Conservation (phyloP, 495 filamentous ascomycete species). For the Platismatia glauca region DNA sequence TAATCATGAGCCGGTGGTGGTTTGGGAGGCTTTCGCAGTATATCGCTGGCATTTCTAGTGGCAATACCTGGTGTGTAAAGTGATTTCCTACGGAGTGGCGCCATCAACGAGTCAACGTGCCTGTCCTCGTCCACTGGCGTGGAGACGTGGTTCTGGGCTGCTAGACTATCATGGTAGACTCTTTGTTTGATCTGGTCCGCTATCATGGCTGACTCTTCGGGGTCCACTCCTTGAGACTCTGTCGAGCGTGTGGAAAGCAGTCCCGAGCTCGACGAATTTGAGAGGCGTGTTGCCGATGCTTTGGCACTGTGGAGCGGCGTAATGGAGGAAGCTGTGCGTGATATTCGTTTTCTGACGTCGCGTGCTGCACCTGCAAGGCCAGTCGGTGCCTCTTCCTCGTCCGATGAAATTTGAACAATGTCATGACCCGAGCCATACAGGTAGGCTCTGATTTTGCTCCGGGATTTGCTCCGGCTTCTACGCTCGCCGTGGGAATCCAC, state of each 20-base stretch:
- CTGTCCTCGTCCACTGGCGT: conserved; percentile 24
- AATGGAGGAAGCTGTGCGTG: conserved; percentile 17
- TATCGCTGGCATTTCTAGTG: conserved; percentile 35
- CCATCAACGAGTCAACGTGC: conserved; percentile 27
- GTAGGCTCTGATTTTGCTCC: conserved; percentile 23
- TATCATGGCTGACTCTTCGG: conserved; percentile 18
- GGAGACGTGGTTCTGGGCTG: conserved; percentile 22
- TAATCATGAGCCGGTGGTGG: conserved; percentile 20
- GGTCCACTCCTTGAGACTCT: conserved; percentile 13
- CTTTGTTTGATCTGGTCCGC: conserved; percentile 23
- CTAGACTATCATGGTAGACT: conserved; percentile 21
- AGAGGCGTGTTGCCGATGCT: conserved; percentile 19
- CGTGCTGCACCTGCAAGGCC: conserved; percentile 14
- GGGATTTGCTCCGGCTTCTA: conserved; percentile 21
- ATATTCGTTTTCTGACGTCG: conserved; percentile 19
- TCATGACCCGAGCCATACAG: conserved; percentile 20
- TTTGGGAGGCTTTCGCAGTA: conserved; percentile 24
- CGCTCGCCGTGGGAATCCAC: conserved; percentile 20
- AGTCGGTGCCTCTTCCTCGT: conserved; percentile 19
- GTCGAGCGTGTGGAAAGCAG: conserved; percentile 3
- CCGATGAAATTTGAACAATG: conserved; percentile 14
- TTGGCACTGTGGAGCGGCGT: conserved; percentile 20
- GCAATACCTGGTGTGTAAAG: conserved; percentile 42
- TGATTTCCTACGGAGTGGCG: conserved; percentile 40
- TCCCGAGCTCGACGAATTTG: conserved; percentile 13